Evolutionary conservation across 176 grass and related monocot species (phyloP), one percentile per base, ranked within the genome.

Genomic region (Chloris gayana): DNA sequence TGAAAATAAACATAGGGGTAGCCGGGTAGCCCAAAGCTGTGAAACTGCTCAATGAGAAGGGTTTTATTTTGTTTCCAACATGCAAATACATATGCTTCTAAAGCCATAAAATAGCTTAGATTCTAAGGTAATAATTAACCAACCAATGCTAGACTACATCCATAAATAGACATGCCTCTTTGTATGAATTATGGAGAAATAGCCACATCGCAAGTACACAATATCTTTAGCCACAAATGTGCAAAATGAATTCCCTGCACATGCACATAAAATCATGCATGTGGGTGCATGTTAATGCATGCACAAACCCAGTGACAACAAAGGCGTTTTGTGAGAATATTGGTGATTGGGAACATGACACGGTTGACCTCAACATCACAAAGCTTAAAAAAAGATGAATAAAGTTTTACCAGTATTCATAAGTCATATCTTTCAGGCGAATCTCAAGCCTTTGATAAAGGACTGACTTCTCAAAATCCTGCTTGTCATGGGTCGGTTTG

Each of bases 371-470:
- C 57, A 76, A 47, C 37, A 35, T 44, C 11, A 14, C 13, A 35
- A 62, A 82, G 77, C 26, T 71, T 70, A 71, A 70, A 35, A 80
- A 33, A n/a, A n/a, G 56, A 77, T 56, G 66, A 44, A 76, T 35
- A 64, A 51, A 51, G 61, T 50, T 27, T 82, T 94, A 98, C 95
- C 95, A 98, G 54, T 98, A 98, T 88, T 98, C 95, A 34, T 94
- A 95, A 78, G 90, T 98, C 95, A 98, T 98, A 24, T 98, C 95
- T 94, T 93, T 98, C 85, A 98, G 84, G 39, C 95, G 95, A 66
- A 63, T 83, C 79, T 98, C 92, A 70, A 98, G 95, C 63, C 85
- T 98, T 75, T 98, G 95, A 86, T 91, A 93, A 80, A 98, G 87
- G 44, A 84, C 85, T 18, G 95, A 98, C 74, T 98, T 98, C 90